These are phyloP conservation scores for Xylaria grammica DNA, from an alignment of 495 filamentous ascomycete genomes.

Conservation along the genomic window DNA sequence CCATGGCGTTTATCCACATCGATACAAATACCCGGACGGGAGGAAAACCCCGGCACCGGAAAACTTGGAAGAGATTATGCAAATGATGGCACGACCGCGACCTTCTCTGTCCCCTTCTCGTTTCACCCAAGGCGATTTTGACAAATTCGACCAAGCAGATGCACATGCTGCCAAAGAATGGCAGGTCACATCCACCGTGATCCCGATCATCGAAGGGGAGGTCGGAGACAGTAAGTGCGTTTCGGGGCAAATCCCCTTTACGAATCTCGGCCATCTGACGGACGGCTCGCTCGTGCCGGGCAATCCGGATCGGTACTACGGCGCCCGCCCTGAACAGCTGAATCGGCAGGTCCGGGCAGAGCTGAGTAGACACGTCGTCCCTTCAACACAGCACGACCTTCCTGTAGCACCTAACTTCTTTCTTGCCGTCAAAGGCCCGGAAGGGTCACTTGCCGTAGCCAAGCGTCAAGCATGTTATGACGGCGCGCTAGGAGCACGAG, in stretches of 20 bases:
- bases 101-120: constrained; percentile 12
- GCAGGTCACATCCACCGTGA: neutral
- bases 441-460: neutral
- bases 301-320: constrained; percentile 24
- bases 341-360: constrained; percentile 14
- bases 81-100: constrained; percentile 12
- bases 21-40: constrained; percentile 18
- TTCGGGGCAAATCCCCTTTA: constrained; percentile 17
- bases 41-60: constrained; percentile 14
- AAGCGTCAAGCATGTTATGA: constrained; percentile 8
- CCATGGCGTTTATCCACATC: constrained; percentile 12
- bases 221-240: neutral
- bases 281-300: constrained; percentile 19
- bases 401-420: too few species aligned
- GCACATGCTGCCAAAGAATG: neutral
- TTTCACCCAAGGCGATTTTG: constrained; percentile 18
- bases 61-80: constrained; percentile 24
- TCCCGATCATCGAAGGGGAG: neutral
- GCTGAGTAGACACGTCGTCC: constrained; percentile 15
- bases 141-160: constrained; percentile 14
- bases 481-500: constrained; percentile 6
- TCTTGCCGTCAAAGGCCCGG: neutral
- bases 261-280: constrained; percentile 20
- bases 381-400: constrained; percentile 17
- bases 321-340: constrained; percentile 23